Percentiles rank a stretch among this genome's conserved stretches.
Conservation (phyloP, 768 basidiomycete genomes). For the Hypsizygus marmoreus region DNA sequence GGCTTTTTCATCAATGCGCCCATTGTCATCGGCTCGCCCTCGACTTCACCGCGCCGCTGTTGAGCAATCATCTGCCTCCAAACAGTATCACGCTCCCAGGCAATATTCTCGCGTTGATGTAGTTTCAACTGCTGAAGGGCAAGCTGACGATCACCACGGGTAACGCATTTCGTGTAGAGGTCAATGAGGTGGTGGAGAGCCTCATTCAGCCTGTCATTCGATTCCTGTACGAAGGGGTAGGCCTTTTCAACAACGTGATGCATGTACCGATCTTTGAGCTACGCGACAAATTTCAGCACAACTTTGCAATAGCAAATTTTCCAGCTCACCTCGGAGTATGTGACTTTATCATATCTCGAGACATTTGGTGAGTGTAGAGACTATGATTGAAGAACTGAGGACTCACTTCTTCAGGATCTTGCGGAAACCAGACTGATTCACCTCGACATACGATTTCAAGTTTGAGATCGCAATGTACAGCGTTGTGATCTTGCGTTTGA, state of each 20-base stretch:
- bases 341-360: conserved; percentile 90
- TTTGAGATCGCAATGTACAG: conserved; percentile 78
- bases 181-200: conserved; percentile 61
- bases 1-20: conserved; percentile 51
- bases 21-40: conserved; percentile 24
- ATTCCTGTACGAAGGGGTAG: conserved; percentile 63
- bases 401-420: conserved; percentile 94
- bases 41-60: conserved; percentile 66
- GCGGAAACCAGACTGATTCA: conserved; percentile 91
- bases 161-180: conserved; percentile 85
- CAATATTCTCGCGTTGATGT: conserved; percentile 90
- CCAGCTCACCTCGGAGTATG: conserved; percentile 56
- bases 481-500: conserved; percentile 86
- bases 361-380: not conserved
- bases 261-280: conserved; percentile 81
- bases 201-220: conserved; percentile 63
- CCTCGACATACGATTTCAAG: conserved; percentile 83
- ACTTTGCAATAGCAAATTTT: not conserved
- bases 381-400: not conserved
- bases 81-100: conserved; percentile 96
- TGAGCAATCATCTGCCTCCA: conserved; percentile 95
- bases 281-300: conserved; percentile 5
- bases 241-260: conserved; percentile 67
- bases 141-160: conserved; percentile 61
- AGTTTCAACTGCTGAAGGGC: conserved; percentile 84